Conservation (phyloP, 768 basidiomycete species). For the Russula brevipes region DNA sequence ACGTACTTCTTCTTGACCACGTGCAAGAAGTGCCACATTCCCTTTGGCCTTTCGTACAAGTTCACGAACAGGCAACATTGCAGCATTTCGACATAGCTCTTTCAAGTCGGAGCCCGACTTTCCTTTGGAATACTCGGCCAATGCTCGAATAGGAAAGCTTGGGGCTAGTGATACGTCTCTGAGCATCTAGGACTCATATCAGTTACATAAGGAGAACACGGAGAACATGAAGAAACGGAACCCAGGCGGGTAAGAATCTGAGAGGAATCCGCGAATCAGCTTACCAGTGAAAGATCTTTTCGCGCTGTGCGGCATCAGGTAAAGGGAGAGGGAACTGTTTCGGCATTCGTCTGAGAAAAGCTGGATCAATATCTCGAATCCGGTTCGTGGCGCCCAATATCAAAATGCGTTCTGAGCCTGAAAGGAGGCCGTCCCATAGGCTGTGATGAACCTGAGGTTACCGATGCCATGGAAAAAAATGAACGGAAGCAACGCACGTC, state of each 20-base stretch:
- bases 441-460: slow-evolving; percentile 35
- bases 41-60: slow-evolving; percentile 54
- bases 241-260: background rate
- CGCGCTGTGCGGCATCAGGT: slow-evolving; percentile 71
- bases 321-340: slow-evolving; percentile 87
- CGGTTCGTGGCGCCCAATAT: slow-evolving; percentile 95
- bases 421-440: slow-evolving; percentile 91
- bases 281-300: slow-evolving; percentile 80
- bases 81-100: slow-evolving; percentile 89
- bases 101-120: slow-evolving; percentile 86
- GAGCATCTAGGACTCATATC: slow-evolving; percentile 61
- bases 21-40: slow-evolving; percentile 46
- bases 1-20: slow-evolving; percentile 43
- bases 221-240: background rate
- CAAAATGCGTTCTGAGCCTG: slow-evolving; percentile 73
- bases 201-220: background rate
- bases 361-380: slow-evolving; percentile 85
- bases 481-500: slow-evolving; percentile 53
- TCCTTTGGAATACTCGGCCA: slow-evolving; percentile 69
- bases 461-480: slow-evolving; percentile 1
- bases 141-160: slow-evolving; percentile 51
- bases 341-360: slow-evolving; percentile 94
- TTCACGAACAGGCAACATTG: slow-evolving; percentile 88
- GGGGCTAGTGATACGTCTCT: slow-evolving; percentile 64
- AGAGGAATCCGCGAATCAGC: slow-evolving; percentile 16